These are phyloP conservation scores for Pyrenochaeta sp. DNA, from an alignment of 2,329 filamentous ascomycete genomes.

Conservation along the genomic window DNA sequence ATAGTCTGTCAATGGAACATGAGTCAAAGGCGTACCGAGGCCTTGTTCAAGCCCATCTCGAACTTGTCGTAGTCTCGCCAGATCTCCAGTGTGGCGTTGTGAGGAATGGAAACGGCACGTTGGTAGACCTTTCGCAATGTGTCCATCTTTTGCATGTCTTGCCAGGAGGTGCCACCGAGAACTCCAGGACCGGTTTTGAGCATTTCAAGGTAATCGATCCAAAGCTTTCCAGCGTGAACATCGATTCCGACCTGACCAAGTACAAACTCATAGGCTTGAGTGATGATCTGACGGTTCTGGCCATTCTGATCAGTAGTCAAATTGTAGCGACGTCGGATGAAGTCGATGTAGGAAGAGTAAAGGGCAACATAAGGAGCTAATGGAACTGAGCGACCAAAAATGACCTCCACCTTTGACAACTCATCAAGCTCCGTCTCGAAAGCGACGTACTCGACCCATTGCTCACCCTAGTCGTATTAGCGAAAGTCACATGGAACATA, in stretches of 20 bases:
- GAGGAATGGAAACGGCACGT: slow-evolving; percentile 86
- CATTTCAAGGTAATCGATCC: slow-evolving; percentile 95
- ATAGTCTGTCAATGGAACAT: not conserved
- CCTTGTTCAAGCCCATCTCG: slow-evolving; percentile 91
- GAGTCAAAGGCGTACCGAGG: slow-evolving; percentile 69
- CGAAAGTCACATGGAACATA: slow-evolving; percentile 9
- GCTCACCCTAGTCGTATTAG: slow-evolving; percentile 77
- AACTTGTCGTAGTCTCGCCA: slow-evolving; percentile 99
- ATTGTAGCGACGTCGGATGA: slow-evolving; percentile 90
- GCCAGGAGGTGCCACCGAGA: slow-evolving; percentile 87
- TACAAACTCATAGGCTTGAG: slow-evolving; percentile 90
- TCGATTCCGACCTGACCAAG: slow-evolving; percentile 90
- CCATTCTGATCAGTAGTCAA: slow-evolving; percentile 81
- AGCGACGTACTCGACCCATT: slow-evolving; percentile 88
- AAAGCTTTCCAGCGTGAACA: slow-evolving; percentile 86
- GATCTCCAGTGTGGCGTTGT: slow-evolving; percentile 79
- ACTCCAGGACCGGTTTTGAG: slow-evolving; percentile 87
- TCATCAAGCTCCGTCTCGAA: slow-evolving; percentile 92
- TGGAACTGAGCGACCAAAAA: slow-evolving; percentile 83
- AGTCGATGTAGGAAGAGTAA: slow-evolving; percentile 94
- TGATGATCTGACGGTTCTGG: slow-evolving; percentile 79
- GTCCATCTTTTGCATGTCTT: slow-evolving; percentile 98
- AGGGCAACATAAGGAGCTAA: slow-evolving; percentile 83
- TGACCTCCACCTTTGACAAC: slow-evolving; percentile 78
- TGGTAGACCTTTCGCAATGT: slow-evolving; percentile 91